Evolutionary conservation across 2,329 filamentous ascomycete species (phyloP), one percentile per base, ranked within the genome.

Genomic region (Lachnellula occidentalis): DNA sequence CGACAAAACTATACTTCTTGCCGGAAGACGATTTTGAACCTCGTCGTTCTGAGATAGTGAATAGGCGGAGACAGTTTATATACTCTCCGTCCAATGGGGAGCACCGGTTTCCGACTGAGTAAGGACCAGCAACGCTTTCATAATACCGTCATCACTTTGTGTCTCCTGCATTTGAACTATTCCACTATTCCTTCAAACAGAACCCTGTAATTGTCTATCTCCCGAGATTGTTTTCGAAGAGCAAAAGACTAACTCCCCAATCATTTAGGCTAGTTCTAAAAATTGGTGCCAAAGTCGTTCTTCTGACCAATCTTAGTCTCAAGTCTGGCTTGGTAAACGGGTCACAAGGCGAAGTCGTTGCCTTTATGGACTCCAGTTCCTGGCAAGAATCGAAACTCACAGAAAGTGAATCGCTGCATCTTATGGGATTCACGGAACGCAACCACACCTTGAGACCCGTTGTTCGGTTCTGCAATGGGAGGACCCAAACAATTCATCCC

Each of bases 261-360:
- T 12, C 3, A 31, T 31, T 31, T 4, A 31, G 27, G 9, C 37
- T 67, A 4, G 55, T 15, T 0, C 24, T 67, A 5, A 67, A 67
- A 37, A 24, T 61, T 27, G 62, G 64, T 12, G 64, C 65, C 0
- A 66, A 65, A 49, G 64, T 67, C 9, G 61, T 67, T 12, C 54
- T 67, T 9, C 48, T 66, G 5, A 22, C 47, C 0, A 67, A 67
- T 46, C 41, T 64, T 2, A 42, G 57, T 15, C 46, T 12, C 1
- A 48, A 57, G 9, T 11, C 17, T 0, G 64, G 64, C 5, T 55
- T 67, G 4, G 64, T 67, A 5, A 67, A 67, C 22, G 65, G 65
- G 3, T 61, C 64, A 1, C 64, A 66, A 34, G 65, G 65, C 3
- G 55, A 58, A 15, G 59, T 67, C 2, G 42, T 64, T 12, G 58